These are phyloP conservation scores for Plasmodium reichenowi DNA, from an alignment of 169 alveolate genomes.

Conservation along the genomic window DNA sequence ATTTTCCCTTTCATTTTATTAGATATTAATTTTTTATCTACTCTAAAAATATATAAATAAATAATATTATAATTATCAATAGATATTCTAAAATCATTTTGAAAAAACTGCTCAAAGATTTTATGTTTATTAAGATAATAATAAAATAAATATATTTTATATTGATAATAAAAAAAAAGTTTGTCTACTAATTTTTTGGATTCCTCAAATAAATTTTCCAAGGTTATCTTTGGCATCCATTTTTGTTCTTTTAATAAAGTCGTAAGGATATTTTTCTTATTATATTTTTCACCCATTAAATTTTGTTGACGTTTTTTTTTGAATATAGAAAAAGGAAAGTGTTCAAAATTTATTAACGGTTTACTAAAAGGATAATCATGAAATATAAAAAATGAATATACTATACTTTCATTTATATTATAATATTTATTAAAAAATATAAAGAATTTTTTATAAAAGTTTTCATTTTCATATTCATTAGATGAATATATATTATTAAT, in stretches of 20 bases:
- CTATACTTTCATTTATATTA: constrained; percentile 49
- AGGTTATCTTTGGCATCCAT: constrained; percentile 71
- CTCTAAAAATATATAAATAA: constrained; percentile 36
- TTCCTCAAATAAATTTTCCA: constrained; percentile 53
- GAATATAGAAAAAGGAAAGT: constrained; percentile 35
- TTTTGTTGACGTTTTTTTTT: constrained; percentile 29
- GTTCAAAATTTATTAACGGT: constrained; percentile 35
- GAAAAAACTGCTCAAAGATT: constrained; percentile 36
- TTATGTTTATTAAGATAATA: constrained; percentile 65
- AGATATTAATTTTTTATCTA: constrained; percentile 33
- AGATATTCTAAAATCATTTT: constrained; percentile 5
- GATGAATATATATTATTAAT: constrained; percentile 5
- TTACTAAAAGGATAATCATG: constrained; percentile 71
- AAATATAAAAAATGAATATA: constrained; percentile 47
- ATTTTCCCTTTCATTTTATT: constrained; percentile 6
- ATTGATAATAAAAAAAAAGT: constrained; percentile 68
- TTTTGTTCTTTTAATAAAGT: constrained; percentile 18
- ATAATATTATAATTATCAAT: constrained; percentile 16
- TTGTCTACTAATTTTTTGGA: constrained; percentile 44
- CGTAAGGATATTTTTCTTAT: constrained; percentile 47
- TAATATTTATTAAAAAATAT: constrained; percentile 35
- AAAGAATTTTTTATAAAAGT: constrained; percentile 42
- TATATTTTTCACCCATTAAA: constrained; percentile 65
- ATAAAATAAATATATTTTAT: constrained; percentile 55
- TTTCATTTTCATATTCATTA: constrained; percentile 12